These are phyloP conservation scores for Hypoxylon fragiforme DNA, from an alignment of 495 filamentous ascomycete genomes.

Conservation along the genomic window DNA sequence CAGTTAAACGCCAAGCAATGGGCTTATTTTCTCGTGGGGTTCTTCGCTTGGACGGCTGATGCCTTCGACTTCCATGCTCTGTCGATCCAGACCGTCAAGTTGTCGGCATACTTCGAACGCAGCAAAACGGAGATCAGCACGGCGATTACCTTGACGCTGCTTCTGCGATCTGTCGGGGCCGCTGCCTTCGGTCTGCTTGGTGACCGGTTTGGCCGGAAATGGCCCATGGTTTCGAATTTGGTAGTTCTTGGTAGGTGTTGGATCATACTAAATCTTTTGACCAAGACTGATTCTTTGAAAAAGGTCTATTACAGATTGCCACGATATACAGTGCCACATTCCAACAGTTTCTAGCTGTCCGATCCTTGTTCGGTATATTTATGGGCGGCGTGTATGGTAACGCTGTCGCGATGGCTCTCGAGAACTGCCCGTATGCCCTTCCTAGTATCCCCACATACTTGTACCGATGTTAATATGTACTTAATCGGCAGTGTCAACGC, in stretches of 20 bases:
- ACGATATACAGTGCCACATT: conserved; percentile 72
- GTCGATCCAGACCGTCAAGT: conserved; percentile 69
- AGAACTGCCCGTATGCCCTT: conserved; percentile 64
- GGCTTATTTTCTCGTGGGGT: conserved; percentile 67
- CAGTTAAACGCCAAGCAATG: conserved; percentile 60
- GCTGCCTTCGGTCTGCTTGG: conserved; percentile 71
- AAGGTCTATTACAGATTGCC: conserved; percentile 65
- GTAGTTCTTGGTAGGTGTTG: conserved; percentile 50
- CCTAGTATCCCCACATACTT: neutral
- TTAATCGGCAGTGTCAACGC: conserved; percentile 50
- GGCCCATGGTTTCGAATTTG: conserved; percentile 78
- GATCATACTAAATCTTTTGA: neutral
- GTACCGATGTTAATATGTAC: conserved; percentile 13
- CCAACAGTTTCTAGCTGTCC: conserved; percentile 68
- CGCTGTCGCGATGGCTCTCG: conserved; percentile 78
- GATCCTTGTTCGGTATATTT: conserved; percentile 74
- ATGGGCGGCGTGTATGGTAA: conserved; percentile 86
- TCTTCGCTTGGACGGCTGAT: conserved; percentile 68
- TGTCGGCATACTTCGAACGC: conserved; percentile 66
- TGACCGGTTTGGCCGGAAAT: conserved; percentile 78
- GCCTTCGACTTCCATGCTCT: conserved; percentile 79
- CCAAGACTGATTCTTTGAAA: conserved; percentile 40
- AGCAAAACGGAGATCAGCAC: conserved; percentile 69
- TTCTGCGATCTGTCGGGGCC: conserved; percentile 72
- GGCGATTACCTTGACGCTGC: conserved; percentile 73